Conservation (phyloP, 106 monocot species). For the Acorus calamus region DNA sequence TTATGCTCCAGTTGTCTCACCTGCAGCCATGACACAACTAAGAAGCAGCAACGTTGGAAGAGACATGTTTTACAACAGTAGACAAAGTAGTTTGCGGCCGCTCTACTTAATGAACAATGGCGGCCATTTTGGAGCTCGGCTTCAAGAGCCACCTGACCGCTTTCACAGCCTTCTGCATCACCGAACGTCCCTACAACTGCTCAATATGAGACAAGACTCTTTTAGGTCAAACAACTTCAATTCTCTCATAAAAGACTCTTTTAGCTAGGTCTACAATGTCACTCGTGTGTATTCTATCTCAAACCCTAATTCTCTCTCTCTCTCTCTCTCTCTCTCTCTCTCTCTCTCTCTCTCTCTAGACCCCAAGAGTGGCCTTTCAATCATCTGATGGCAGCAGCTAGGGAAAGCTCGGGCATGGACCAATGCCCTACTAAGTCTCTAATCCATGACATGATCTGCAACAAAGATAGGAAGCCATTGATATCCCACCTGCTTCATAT, state of each 20-base stretch:
- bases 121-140: too few species aligned
- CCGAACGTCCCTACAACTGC: slow-evolving; percentile 13
- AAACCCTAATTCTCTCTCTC: background rate
- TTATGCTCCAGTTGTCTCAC: too few species aligned
- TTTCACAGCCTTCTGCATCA: slow-evolving; percentile 25
- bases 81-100: too few species aligned
- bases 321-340: too few species aligned
- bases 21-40: too few species aligned
- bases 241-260: background rate
- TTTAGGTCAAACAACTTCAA: slow-evolving; percentile 19
- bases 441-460: too few species aligned
- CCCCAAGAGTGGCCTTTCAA: slow-evolving; percentile 49
- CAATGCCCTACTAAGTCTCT: too few species aligned
- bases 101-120: too few species aligned
- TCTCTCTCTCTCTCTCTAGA: slow-evolving; percentile 23
- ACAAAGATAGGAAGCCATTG: slow-evolving; percentile 24
- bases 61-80: too few species aligned
- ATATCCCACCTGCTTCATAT: slow-evolving; percentile 52
- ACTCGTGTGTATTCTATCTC: background rate
- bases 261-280: too few species aligned
- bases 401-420: too few species aligned
- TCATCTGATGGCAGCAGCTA: slow-evolving; percentile 12
- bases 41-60: too few species aligned
- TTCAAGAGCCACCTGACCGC: background rate
- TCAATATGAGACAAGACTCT: slow-evolving; percentile 28